Percentiles rank a stretch among this genome's conserved stretches.
These are phyloP conservation scores for Hymenoscyphus occultus DNA, from an alignment of 2,329 filamentous ascomycete genomes.

Conservation along the genomic window DNA sequence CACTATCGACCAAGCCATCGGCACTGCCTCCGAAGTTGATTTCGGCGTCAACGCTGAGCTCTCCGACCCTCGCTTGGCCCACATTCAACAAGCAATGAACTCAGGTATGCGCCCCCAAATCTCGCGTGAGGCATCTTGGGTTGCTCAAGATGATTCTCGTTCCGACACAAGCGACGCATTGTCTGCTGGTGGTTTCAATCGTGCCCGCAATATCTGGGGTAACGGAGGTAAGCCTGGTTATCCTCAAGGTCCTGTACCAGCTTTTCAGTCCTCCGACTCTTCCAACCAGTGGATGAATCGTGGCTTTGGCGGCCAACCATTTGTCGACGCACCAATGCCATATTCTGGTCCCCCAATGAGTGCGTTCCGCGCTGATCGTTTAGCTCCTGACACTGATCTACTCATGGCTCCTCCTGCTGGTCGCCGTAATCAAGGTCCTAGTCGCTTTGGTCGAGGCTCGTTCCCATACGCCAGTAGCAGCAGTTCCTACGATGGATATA, in stretches of 20 bases:
- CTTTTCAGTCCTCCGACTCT: conserved; percentile 34
- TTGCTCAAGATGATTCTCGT: conserved; percentile 49
- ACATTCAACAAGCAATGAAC: conserved; percentile 29
- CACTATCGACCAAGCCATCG: conserved; percentile 54
- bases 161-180: conserved; percentile 56
- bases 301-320: conserved; percentile 33
- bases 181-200: conserved; percentile 50
- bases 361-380: conserved; percentile 32
- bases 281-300: conserved; percentile 48
- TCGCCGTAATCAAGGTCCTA: conserved; percentile 29
- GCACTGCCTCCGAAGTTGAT: conserved; percentile 47
- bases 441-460: conserved; percentile 30
- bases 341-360: conserved; percentile 29
- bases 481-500: conserved; percentile 37
- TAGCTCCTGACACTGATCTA: conserved; percentile 32
- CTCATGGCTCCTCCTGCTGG: conserved; percentile 28
- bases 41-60: conserved; percentile 32
- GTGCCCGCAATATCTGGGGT: conserved; percentile 56
- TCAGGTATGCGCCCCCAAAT: conserved; percentile 39
- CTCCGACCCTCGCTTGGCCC: conserved; percentile 27
- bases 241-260: conserved; percentile 23
- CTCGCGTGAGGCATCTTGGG: conserved; percentile 49
- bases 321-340: conserved; percentile 30
- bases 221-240: conserved; percentile 43
- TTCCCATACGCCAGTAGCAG: conserved; percentile 36